Percentiles rank a stretch among this genome's conserved stretches.
phyloP scores from a whole-genome alignment of 2,329 filamentous ascomycete species.

The Chaetothyriales sp. region DNA sequence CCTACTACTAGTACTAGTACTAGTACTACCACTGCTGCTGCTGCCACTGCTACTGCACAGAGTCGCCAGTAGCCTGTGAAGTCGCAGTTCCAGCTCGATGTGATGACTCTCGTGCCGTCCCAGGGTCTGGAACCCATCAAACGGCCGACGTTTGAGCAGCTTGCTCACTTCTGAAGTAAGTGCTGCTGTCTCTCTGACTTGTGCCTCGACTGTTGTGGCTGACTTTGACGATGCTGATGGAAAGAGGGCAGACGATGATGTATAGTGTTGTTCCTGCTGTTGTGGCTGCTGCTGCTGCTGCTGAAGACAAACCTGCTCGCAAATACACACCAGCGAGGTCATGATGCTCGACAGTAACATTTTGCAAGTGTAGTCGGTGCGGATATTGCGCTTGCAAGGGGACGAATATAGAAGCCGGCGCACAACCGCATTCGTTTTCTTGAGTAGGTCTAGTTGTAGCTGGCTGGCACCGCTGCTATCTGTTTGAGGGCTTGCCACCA shows the following conservation, averaged over 20 bases:
- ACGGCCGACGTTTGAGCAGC: constrained; percentile 14
- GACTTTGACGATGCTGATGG: not conserved
- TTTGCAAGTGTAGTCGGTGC: constrained; percentile 15
- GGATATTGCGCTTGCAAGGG: constrained; percentile 6
- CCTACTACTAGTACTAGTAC: not conserved
- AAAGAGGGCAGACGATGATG: not conserved
- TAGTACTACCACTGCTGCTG: not conserved
- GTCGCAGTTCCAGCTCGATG: constrained; percentile 12
- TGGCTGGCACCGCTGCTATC: constrained; percentile 6
- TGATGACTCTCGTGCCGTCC: constrained; percentile 15
- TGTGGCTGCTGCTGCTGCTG: not conserved
- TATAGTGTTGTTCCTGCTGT: not conserved
- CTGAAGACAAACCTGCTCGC: constrained; percentile 9
- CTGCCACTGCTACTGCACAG: not conserved
- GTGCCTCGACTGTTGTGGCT: not conserved
- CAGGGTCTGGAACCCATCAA: constrained; percentile 13
- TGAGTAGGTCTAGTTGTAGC: constrained; percentile 11
- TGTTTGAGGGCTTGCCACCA: not conserved
- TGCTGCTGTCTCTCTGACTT: constrained; percentile 8
- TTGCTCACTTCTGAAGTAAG: constrained; percentile 9
- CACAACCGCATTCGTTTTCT: constrained; percentile 13
- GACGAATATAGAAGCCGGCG: constrained; percentile 9
- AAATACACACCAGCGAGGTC: constrained; percentile 10
- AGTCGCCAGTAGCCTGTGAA: constrained; percentile 6
- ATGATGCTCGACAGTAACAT: constrained; percentile 15